A percentile compares a stretch with the other conserved stretches of the same genome.
These are phyloP conservation scores for Golubevia sp. DNA, from an alignment of 1,284 basidiomycete genomes.

Conservation along the genomic window DNA sequence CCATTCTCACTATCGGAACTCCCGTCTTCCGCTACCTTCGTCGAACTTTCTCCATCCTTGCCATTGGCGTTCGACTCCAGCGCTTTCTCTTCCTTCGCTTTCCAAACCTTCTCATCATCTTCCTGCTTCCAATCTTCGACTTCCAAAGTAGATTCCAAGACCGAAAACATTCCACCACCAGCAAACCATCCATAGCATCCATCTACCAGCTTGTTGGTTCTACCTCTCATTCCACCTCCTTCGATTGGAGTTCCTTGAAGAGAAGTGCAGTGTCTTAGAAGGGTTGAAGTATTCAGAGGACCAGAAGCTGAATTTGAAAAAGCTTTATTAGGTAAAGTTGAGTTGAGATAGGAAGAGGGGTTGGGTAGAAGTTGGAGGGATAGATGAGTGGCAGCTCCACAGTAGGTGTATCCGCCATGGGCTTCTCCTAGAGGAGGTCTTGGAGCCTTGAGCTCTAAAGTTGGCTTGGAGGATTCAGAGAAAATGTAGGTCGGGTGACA, in stretches of 20 bases:
- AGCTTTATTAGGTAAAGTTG: not conserved
- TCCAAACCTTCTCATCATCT: slow-evolving; percentile 31
- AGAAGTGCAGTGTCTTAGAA: slow-evolving; percentile 44
- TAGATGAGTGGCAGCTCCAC: slow-evolving; percentile 46
- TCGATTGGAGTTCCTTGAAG: slow-evolving; percentile 50
- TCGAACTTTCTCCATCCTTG: slow-evolving; percentile 12
- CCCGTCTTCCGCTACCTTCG: slow-evolving; percentile 46
- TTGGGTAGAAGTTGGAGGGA: slow-evolving; percentile 19
- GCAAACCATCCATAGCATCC: slow-evolving; percentile 62
- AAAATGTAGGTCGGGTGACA: slow-evolving; percentile 25
- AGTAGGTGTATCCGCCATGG: slow-evolving; percentile 57
- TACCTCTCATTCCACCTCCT: slow-evolving; percentile 53
- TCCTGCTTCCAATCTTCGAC: slow-evolving; percentile 38
- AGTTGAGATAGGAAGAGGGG: not conserved
- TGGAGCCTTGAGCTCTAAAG: not conserved
- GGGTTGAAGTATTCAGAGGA: slow-evolving; percentile 21
- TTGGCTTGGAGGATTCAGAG: not conserved
- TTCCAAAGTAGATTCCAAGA: slow-evolving; percentile 39
- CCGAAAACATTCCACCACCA: slow-evolving; percentile 49
- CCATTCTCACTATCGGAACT: slow-evolving; percentile 23
- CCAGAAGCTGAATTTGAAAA: slow-evolving; percentile 1
- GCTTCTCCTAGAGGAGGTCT: slow-evolving; percentile 53
- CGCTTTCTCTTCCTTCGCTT: slow-evolving; percentile 1
- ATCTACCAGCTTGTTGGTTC: slow-evolving; percentile 61
- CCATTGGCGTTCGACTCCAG: slow-evolving; percentile 10